Evolutionary conservation across 495 filamentous ascomycete genomes (phyloP).

Genomic region (Aspergillus nanangensis): DNA sequence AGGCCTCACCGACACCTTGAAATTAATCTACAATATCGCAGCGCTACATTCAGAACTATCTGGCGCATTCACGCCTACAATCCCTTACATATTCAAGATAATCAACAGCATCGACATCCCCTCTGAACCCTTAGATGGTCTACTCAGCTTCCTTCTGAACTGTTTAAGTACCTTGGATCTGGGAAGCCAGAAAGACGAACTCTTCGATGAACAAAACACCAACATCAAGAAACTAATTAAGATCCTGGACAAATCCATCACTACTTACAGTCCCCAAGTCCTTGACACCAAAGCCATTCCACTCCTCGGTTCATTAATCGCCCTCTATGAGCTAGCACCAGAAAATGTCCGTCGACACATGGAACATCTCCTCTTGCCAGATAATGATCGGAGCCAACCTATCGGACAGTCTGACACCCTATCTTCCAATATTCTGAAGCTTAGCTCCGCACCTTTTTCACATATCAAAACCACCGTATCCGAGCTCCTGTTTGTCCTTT

Average conservation of each 20-base stretch:
- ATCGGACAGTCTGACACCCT: constrained; percentile 74
- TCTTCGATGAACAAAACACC: constrained; percentile 22
- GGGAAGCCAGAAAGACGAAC: constrained; percentile 38
- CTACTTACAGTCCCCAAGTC: constrained; percentile 54
- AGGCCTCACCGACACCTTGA: constrained; percentile 79
- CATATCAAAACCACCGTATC: constrained; percentile 72
- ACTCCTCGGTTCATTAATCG: constrained; percentile 65
- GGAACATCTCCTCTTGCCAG: constrained; percentile 66
- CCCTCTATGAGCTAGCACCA: constrained; percentile 70
- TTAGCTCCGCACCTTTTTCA: constrained; percentile 72
- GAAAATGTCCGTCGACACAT: constrained; percentile 56
- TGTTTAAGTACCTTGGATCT: constrained; percentile 75
- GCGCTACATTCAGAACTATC: constrained; percentile 61
- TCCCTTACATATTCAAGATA: constrained; percentile 70
- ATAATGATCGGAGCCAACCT: constrained; percentile 68
- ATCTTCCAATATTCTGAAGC: constrained; percentile 69
- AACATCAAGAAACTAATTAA: constrained; percentile 63
- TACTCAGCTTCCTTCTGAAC: constrained; percentile 68
- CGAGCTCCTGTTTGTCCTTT: constrained; percentile 80
- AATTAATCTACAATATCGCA: constrained; percentile 84
- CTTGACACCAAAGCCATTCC: constrained; percentile 67
- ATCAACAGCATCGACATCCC: constrained; percentile 55
- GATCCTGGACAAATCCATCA: constrained; percentile 65
- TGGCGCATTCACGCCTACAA: constrained; percentile 57
- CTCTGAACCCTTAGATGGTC: constrained; percentile 53